phyloP scores from a whole-genome alignment of 352 stramenopile genomes.

The Phytophthora ramorum region DNA sequence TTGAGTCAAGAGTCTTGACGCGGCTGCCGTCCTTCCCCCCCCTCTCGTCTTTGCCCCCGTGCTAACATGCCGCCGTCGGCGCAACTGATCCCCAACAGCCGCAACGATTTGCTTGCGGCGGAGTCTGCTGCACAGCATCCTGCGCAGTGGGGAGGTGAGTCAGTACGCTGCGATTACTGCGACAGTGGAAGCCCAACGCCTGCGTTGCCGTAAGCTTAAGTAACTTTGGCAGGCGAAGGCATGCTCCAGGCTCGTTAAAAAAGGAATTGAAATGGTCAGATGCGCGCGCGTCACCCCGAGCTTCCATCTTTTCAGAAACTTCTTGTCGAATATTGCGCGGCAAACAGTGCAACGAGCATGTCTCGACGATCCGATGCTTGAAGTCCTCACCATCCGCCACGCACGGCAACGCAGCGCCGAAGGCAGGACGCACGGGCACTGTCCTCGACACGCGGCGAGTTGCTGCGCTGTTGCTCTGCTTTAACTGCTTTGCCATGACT shows the following conservation, averaged over 20 bases:
- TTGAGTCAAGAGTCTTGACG: not conserved
- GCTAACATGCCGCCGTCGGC: slow-evolving; percentile 11
- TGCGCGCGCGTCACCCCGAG: slow-evolving; percentile 13
- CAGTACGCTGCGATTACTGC: not conserved
- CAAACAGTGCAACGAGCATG: slow-evolving; percentile 17
- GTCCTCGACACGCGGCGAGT: not conserved
- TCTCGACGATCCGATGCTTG: slow-evolving; percentile 20
- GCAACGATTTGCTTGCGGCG: slow-evolving; percentile 16
- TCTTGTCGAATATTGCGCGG: slow-evolving; percentile 13
- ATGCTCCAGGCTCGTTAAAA: too few species aligned
- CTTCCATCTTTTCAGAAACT: slow-evolving; percentile 33
- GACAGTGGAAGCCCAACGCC: too few species aligned
- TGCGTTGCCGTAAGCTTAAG: not conserved
- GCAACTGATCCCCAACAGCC: slow-evolving; percentile 6
- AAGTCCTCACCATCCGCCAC: slow-evolving; percentile 8
- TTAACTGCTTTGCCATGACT: too few species aligned
- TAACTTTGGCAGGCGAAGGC: not conserved
- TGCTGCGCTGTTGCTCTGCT: too few species aligned
- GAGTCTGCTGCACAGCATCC: slow-evolving; percentile 2
- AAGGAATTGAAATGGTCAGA: too few species aligned
- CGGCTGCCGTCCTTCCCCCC: slow-evolving; percentile 27
- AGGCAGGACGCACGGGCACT: not conserved
- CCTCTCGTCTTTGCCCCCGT: slow-evolving; percentile 21
- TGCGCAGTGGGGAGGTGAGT: not conserved
- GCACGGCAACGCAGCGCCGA: not conserved